Evolutionary conservation across 257 asterid species (phyloP).

Genomic region (Solanum verrucosum): DNA sequence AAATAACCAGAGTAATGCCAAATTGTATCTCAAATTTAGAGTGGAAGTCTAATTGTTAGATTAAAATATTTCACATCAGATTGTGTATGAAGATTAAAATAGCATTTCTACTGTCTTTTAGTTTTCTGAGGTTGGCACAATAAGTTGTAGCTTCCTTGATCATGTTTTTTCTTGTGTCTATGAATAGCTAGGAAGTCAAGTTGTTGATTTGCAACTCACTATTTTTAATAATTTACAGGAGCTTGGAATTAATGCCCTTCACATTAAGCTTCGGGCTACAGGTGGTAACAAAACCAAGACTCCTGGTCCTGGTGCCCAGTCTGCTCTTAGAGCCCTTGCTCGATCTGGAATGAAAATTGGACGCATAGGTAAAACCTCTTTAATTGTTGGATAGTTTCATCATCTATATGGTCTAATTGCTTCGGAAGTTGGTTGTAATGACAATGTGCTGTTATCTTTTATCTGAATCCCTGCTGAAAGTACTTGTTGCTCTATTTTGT

Average conservation of each 20-base stretch:
- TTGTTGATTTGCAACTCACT: neutral
- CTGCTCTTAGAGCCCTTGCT: conserved; percentile 90
- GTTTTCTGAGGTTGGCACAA: neutral
- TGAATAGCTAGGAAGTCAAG: neutral
- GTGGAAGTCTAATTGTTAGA: neutral
- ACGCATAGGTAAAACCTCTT: conserved; percentile 54
- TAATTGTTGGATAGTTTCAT: neutral
- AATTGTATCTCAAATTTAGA: neutral
- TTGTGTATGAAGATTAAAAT: neutral
- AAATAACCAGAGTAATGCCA: neutral
- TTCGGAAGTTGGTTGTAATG: neutral
- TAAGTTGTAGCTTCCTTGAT: neutral
- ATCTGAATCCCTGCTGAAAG: neutral
- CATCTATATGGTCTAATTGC: neutral
- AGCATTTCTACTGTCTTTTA: neutral
- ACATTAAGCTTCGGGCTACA: conserved; percentile 83
- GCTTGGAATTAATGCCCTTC: conserved; percentile 78
- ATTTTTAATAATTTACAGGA: conserved; percentile 32
- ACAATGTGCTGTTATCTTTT: neutral
- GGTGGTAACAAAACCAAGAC: conserved; percentile 95
- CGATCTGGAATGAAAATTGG: conserved; percentile 96
- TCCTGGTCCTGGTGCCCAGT: conserved; percentile 95
- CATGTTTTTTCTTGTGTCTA: neutral
- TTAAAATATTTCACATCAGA: neutral
- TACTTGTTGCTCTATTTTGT: neutral